Conservation (phyloP, 2,329 filamentous ascomycete species). For the Exophiala sideris region DNA sequence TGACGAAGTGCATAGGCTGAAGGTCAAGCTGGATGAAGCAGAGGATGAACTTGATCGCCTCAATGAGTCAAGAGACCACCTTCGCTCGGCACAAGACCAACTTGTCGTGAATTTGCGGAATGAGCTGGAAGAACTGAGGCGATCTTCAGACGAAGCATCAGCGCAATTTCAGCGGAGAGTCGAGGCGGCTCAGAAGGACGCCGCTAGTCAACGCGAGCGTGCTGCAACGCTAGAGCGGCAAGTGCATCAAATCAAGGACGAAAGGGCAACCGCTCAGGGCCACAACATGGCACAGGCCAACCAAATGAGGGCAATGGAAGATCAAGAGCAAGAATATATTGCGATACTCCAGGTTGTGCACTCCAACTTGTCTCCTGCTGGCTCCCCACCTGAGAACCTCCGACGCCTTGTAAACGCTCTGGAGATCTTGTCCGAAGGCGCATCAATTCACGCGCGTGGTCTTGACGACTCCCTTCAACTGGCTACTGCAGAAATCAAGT, state of each 20-base stretch:
- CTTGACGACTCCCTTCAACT: slow-evolving; percentile 59
- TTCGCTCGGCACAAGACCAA: slow-evolving; percentile 67
- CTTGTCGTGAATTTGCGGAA: slow-evolving; percentile 65
- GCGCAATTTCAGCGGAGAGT: slow-evolving; percentile 43
- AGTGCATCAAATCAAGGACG: slow-evolving; percentile 55
- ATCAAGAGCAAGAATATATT: slow-evolving; percentile 52
- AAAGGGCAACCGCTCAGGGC: slow-evolving; percentile 35
- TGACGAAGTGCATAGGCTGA: slow-evolving; percentile 72
- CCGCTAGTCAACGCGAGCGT: slow-evolving; percentile 59
- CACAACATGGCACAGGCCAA: slow-evolving; percentile 50
- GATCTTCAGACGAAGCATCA: slow-evolving; percentile 41
- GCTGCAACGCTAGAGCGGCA: slow-evolving; percentile 58
- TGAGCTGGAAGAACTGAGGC: slow-evolving; percentile 57
- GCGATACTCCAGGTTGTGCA: slow-evolving; percentile 59
- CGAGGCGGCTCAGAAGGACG: slow-evolving; percentile 60
- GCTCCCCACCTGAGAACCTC: slow-evolving; percentile 54
- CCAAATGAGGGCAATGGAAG: slow-evolving; percentile 51
- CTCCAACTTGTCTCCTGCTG: slow-evolving; percentile 54
- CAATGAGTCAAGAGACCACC: slow-evolving; percentile 77
- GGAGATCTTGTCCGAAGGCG: slow-evolving; percentile 55
- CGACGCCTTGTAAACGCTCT: slow-evolving; percentile 60
- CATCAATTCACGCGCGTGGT: slow-evolving; percentile 59
- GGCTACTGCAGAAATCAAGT: slow-evolving; percentile 62
- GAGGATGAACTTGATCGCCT: slow-evolving; percentile 90
- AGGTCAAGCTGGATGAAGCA: slow-evolving; percentile 75